Base-by-base conservation (phyloP, 1,284 basidiomycete species). In the Ceratorhiza oryzae-sativae region DNA sequence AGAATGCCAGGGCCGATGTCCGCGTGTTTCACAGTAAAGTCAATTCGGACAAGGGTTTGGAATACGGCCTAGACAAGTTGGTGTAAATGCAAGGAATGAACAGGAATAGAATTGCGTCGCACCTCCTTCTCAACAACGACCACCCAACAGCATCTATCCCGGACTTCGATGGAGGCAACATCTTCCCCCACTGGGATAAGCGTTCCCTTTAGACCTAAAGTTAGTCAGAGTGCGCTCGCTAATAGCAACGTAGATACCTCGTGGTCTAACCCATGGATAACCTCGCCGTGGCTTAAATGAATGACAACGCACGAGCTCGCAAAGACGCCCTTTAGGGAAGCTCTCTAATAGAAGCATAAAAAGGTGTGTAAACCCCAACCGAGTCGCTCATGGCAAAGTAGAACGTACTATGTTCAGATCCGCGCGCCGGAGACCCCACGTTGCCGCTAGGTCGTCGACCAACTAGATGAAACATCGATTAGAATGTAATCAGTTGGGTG, bases 101-200 rank as follows among this genome's bases (percentile, higher is more conserved):
- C 18, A 48, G 20, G 13, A 23, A 12, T 25, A 25, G 20, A 34
- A 5, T 23, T 13, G 48, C 36, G 15, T 51, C 83, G 74, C 48
- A 91, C 95, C 81, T 98, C 95, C 82, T 98, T 98, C 80, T 98
- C 95, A 12, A 97, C 86, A 0, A 97, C 82, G 18, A 97, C 83
- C 3, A 97, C 86, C 91, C 93, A 97, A 0, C 83, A 76, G 4
- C 94, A 77, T 48, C 84, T 80, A 6, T 84, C 80, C 0, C 83
- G 78, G 0, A 90, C 77, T 23, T 85, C 81, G 73, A 95, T 85
- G 0, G 81, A 81, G 8, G 82, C 79, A 48, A 97, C 90, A 53
- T 89, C 86, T 77, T 93, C 91, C 25, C 85, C 84, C 0, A 86
- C 84, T 1, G 94, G 94, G 72, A 97, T 92, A 30, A 96, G 82